phyloP scores from a whole-genome alignment of 192 early-diverging fungal species.

The Phycomyces nitens region DNA sequence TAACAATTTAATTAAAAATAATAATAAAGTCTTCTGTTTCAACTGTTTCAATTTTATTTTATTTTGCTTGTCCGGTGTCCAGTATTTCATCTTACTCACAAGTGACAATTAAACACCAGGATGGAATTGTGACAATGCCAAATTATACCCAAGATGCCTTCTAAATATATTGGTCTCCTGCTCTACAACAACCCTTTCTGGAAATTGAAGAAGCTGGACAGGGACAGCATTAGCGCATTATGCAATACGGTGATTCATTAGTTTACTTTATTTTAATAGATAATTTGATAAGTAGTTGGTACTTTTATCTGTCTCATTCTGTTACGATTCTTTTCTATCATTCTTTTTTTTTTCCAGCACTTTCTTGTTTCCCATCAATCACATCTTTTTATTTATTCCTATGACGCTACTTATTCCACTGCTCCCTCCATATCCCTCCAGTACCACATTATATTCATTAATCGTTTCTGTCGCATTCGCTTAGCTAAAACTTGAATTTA shows the following conservation, averaged over 20 bases:
- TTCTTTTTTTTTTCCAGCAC: constrained; percentile 5
- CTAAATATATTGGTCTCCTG: constrained; percentile 13
- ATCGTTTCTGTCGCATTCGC: constrained; percentile 7
- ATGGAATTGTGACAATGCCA: too few species aligned
- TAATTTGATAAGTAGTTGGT: constrained; percentile 1
- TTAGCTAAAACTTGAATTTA: constrained; percentile 3
- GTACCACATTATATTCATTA: background rate
- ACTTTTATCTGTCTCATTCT: constrained; percentile 4
- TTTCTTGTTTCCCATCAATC: background rate
- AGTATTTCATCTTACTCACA: too few species aligned
- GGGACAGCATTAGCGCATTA: background rate
- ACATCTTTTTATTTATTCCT: constrained; percentile 1
- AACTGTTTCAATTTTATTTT: too few species aligned
- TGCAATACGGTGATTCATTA: constrained; percentile 1
- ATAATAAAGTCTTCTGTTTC: too few species aligned
- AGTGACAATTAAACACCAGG: too few species aligned
- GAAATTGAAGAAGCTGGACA: constrained; percentile 3
- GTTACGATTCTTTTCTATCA: background rate
- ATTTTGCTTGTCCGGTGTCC: too few species aligned
- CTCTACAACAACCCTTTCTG: constrained; percentile 10
- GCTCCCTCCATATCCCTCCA: background rate
- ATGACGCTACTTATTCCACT: constrained; percentile 1
- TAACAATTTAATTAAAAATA: too few species aligned
- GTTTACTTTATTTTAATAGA: constrained; percentile 2
- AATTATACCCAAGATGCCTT: too few species aligned